Evolutionary conservation across 2,329 filamentous ascomycete genomes (phyloP), one percentile per base, ranked within the genome.

Genomic region (Hirsutella minnesotensis): DNA sequence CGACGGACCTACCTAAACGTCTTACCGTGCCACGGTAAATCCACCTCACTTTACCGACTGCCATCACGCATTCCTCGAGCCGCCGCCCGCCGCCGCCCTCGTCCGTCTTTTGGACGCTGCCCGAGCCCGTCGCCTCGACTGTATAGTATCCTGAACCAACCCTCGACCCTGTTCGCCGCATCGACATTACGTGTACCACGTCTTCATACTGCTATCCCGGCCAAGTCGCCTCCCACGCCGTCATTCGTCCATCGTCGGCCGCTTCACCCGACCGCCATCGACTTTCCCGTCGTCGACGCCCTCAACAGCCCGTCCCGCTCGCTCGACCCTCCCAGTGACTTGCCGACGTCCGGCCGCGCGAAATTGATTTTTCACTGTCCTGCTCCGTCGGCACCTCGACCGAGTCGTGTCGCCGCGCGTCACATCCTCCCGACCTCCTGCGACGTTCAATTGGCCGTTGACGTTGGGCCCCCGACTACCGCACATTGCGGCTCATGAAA

Each of bases 401-500:
- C 24, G 24, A 27, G 35, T 21, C 40, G 44, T 44, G 38, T 27
- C 46, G 36, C 34, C 45, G 44, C 53, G 49, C 56, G 40, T 46
- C 46, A 13, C 42, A 45, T 42, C 47, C 9, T 12, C 35, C 18
- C 16, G 35, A 41, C 39, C 39, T n/a, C n/a, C n/a, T 43, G 34
- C 31, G 27, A 21, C 39, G 20, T 45, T 37, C 42, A 44, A 41
- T 47, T 56, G 59, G 61, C 61, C 60, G 56, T 47, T 47, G 47
- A 49, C 47, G 41, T 50, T 49, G 47, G 41, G 42, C 35, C 36
- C 16, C 15, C 10, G 12, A 9, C 44, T 39, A 44, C 40, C 24
- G 33, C 46, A 40, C 45, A 42, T 45, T 41, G 39, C 31, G 50
- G 59, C 61, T 64, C 60, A 64, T 64, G 61, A 60, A 58, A 60